These are phyloP conservation scores for Tagetes patula DNA, from an alignment of 129 eudicot genomes.

Conservation along the genomic window DNA sequence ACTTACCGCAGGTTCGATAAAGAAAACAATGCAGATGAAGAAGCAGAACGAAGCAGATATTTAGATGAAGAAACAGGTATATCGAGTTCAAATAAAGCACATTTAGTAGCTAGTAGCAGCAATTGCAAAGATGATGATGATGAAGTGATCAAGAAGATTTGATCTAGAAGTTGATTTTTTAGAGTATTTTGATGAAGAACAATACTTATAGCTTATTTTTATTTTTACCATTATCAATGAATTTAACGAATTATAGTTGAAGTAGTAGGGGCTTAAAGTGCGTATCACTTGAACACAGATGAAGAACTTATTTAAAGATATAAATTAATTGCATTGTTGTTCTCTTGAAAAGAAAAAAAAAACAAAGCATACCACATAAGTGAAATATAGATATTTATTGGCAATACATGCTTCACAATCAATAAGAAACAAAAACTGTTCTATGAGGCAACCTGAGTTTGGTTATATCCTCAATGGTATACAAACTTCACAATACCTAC, in stretches of 20 bases:
- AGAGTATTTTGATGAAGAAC: background rate
- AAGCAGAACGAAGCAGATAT: slow-evolving; percentile 38
- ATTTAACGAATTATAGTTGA: background rate
- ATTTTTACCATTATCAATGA: background rate
- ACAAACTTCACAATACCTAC: slow-evolving; percentile 40
- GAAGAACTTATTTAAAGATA: background rate
- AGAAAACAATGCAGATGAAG: slow-evolving; percentile 44
- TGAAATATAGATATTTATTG: slow-evolving; percentile 1
- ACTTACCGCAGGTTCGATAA: slow-evolving; percentile 54
- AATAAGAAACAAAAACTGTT: slow-evolving; percentile 32
- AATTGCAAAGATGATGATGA: slow-evolving; percentile 20
- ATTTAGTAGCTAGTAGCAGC: slow-evolving; percentile 5
- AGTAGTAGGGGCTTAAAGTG: background rate
- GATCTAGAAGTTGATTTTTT: slow-evolving; percentile 3
- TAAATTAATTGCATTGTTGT: background rate
- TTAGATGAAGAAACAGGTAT: slow-evolving; percentile 56
- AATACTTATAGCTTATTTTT: background rate
- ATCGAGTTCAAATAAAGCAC: slow-evolving; percentile 11
- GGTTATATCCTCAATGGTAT: slow-evolving; percentile 44
- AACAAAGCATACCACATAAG: background rate
- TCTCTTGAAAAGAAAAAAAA: background rate
- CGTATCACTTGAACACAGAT: background rate
- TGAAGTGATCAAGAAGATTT: slow-evolving; percentile 15
- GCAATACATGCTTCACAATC: slow-evolving; percentile 29
- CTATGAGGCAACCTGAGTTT: slow-evolving; percentile 45